Percentiles rank a stretch among this genome's conserved stretches.
phyloP scores from a whole-genome alignment of 306 rosid genomes.

The Vicia villosa region DNA sequence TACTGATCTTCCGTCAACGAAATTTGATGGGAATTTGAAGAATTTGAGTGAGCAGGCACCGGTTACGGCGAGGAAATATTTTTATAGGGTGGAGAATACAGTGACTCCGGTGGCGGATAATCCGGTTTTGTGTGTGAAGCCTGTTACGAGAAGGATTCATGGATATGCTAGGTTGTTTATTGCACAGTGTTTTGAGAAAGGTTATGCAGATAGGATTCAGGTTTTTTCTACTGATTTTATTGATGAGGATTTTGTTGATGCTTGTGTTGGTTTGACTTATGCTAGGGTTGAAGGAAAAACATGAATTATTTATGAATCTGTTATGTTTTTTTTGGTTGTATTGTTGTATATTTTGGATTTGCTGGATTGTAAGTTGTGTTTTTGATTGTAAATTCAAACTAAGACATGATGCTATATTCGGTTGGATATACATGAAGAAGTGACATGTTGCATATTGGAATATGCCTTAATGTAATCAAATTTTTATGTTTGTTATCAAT shows the following conservation, averaged over 20 bases:
- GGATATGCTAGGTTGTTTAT: slow-evolving; percentile 73
- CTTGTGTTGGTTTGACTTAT: slow-evolving; percentile 68
- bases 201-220: slow-evolving; percentile 63
- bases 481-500: too few relatives aligned
- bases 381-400: slow-evolving; percentile 12
- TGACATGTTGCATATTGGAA: too few relatives aligned
- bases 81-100: slow-evolving; percentile 91
- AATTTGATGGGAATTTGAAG: slow-evolving; percentile 77
- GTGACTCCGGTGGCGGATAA: slow-evolving; percentile 84
- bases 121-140: slow-evolving; percentile 73
- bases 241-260: slow-evolving; percentile 81
- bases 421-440: too few relatives aligned
- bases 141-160: slow-evolving; percentile 74
- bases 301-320: slow-evolving; percentile 30
- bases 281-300: slow-evolving; percentile 76
- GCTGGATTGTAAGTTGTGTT: background rate
- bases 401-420: background rate
- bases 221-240: slow-evolving; percentile 79
- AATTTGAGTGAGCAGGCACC: slow-evolving; percentile 67
- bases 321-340: background rate
- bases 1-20: slow-evolving; percentile 87
- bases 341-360: background rate
- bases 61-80: slow-evolving; percentile 60
- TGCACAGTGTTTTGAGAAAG: slow-evolving; percentile 54
- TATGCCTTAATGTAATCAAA: too few relatives aligned